Evolutionary conservation across 73 alveolate genomes (phyloP), one percentile per base, ranked within the genome.

Genomic region (Diophrys appendiculata): DNA sequence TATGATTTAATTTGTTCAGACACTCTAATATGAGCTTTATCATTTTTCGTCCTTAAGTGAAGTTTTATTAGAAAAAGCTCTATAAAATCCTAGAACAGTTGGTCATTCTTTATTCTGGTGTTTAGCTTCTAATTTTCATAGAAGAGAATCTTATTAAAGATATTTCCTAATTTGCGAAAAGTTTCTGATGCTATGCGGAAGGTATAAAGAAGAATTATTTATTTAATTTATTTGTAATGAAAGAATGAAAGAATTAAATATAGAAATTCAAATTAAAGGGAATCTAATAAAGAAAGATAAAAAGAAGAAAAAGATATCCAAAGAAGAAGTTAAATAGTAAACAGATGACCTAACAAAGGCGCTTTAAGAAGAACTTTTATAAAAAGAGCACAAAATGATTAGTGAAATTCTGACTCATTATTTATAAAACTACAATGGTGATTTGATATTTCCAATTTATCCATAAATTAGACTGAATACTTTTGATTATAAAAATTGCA

Each of bases 101-200:
- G 99, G 99, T 1, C 98, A 95, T 89, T 87, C 95, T 29, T 93
- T 91, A 80, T 95, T 89, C 82, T 95, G 99, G 98, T 80, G 84
- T 68, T 79, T 95, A 52, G 88, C 91, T 78, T 84, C 98, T 0
- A 88, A 90, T 80, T 68, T 95, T 82, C 90, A 65, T 73, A 85
- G 77, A 55, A 82, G 74, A 32, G 82, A 67, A 73, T 81, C 91
- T n/a, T 91, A 81, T 69, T 95, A 95, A 87, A 76, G 96, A 73
- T 95, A 74, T 53, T 95, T 92, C 0, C 81, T 95, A 35, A 77
- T 89, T 65, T 64, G 90, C 71, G 99, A 95, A 87, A 90, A 91
- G 72, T 95, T 91, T 73, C 69, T 89, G 26, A 90, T 87, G 94
- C 77, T 81, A 55, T 90, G 94, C 30, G 96, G 96, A 13, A 69